These are phyloP conservation scores for Chlorella sp. DNA, from an alignment of 139 green algal genomes.

Conservation along the genomic window DNA sequence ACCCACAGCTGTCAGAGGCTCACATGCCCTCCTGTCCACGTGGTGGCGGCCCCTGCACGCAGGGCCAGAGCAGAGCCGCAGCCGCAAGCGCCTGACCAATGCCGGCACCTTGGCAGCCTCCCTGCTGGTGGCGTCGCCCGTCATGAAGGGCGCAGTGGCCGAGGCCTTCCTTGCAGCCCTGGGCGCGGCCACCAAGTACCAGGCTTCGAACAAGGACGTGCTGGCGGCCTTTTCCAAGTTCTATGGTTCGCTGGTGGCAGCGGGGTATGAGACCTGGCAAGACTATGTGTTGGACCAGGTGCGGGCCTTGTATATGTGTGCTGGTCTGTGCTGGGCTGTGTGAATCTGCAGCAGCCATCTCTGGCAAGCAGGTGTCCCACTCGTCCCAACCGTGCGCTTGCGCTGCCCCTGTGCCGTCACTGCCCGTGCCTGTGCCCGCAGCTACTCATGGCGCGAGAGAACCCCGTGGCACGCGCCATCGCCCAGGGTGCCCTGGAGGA, in stretches of 20 bases:
- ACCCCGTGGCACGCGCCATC: conserved; percentile 43
- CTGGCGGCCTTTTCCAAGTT: conserved; percentile 35
- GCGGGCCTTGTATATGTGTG: neutral
- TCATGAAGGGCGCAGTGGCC: neutral
- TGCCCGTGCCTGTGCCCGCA: conserved; percentile 1
- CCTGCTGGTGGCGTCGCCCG: neutral
- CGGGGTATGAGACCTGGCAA: conserved; percentile 36
- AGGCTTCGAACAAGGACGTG: conserved; percentile 39
- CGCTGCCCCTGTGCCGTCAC: neutral
- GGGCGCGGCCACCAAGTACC: neutral
- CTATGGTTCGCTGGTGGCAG: conserved; percentile 36
- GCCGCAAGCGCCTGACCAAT: neutral
- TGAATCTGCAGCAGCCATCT: too few relatives aligned
- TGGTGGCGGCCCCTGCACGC: too few relatives aligned
- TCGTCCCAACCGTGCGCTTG: too few relatives aligned
- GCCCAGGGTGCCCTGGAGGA: conserved; percentile 39
- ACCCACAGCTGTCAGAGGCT: too few relatives aligned
- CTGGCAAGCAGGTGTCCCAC: too few relatives aligned
- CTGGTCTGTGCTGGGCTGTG: too few relatives aligned
- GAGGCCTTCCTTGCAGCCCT: neutral
- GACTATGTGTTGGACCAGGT: conserved; percentile 57
- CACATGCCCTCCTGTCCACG: too few relatives aligned
- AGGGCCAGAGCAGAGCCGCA: neutral
- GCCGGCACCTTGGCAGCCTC: neutral
- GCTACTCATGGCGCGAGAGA: conserved; percentile 40